Evolutionary conservation across 306 rosid genomes (phyloP).

Genomic region (Betula pendula): DNA sequence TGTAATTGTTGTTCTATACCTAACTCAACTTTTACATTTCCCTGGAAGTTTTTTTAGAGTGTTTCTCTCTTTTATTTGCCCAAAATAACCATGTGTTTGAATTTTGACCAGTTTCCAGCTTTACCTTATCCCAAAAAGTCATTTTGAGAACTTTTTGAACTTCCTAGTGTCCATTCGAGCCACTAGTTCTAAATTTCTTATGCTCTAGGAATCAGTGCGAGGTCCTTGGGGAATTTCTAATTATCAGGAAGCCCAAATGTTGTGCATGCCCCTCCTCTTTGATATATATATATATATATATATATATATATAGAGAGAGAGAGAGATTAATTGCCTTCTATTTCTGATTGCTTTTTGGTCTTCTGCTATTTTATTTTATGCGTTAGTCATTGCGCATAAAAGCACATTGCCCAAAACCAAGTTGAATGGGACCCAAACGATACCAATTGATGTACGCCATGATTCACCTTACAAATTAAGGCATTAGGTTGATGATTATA

Average conservation of each 20-base stretch:
- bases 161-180: neutral
- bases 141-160: neutral
- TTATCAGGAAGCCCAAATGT: neutral
- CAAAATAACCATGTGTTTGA: neutral
- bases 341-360: neutral
- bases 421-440: neutral
- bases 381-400: neutral
- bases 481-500: neutral
- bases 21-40: neutral
- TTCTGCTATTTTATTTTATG: neutral
- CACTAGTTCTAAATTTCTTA: neutral
- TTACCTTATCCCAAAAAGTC: neutral
- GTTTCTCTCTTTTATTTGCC: neutral
- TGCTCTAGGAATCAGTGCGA: neutral
- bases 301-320: no score
- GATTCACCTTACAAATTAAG: neutral
- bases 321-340: neutral
- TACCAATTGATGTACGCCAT: neutral
- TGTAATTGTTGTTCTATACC: neutral
- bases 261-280: no score
- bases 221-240: neutral
- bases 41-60: neutral
- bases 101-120: neutral
- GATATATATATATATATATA: neutral
- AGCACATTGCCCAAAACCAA: neutral